phyloP scores from a whole-genome alignment of 1,139 yeast species.

The Blastobotrys raffinosifermentans region DNA sequence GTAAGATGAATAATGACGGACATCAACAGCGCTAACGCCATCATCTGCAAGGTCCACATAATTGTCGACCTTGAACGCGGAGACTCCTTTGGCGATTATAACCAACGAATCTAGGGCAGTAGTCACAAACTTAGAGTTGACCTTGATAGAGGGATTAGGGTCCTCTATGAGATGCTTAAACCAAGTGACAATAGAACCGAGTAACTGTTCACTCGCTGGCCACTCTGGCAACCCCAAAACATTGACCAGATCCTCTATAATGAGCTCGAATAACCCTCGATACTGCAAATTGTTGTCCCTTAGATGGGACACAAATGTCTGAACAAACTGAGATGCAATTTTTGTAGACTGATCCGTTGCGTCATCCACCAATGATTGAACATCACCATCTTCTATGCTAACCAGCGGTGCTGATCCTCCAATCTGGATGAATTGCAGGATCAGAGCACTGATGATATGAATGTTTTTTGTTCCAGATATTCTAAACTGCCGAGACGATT shows the following conservation, averaged over 20 bases:
- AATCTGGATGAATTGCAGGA: not conserved
- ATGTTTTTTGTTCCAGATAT: not conserved
- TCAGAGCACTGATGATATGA: not conserved
- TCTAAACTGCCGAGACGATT: not conserved
- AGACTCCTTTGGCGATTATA: conserved; percentile 45
- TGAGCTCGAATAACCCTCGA: conserved; percentile 39
- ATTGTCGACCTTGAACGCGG: conserved; percentile 13
- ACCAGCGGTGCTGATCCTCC: not conserved
- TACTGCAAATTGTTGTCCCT: conserved; percentile 12
- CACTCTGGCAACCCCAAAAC: conserved; percentile 53
- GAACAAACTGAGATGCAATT: conserved; percentile 1
- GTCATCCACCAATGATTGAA: not conserved
- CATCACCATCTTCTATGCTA: too few species aligned
- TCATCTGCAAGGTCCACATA: not conserved
- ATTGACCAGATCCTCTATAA: conserved; percentile 50
- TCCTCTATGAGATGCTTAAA: conserved; percentile 30
- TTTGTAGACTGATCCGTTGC: not conserved
- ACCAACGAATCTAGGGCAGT: conserved; percentile 51
- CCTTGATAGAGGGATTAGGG: conserved; percentile 11
- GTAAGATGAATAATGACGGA: conserved; percentile 3
- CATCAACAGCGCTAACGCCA: conserved; percentile 2
- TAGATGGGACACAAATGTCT: not conserved
- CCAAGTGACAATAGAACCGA: conserved; percentile 40
- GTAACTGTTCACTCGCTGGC: conserved; percentile 49
- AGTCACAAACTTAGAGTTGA: conserved; percentile 1